phyloP scores from a whole-genome alignment of 345 rosid genomes.

The Eutrema heterophyllum region DNA sequence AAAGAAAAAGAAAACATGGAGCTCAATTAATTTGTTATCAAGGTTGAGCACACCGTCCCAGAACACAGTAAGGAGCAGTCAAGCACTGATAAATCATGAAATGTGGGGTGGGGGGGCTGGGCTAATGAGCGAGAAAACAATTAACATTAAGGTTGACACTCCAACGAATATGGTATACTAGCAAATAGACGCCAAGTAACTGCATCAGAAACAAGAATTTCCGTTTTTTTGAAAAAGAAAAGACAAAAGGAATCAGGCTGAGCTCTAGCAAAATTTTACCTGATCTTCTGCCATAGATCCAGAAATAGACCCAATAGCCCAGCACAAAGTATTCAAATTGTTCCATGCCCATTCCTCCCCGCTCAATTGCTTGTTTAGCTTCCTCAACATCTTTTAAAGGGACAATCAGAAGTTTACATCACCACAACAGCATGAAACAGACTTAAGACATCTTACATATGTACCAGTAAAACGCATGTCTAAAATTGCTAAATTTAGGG shows the following conservation, averaged over 20 bases:
- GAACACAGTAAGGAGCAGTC: neutral
- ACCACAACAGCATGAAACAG: conserved; percentile 9
- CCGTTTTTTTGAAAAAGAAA: neutral
- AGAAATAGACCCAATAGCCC: conserved; percentile 99
- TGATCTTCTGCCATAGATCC: conserved; percentile 99
- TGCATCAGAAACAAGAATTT: neutral
- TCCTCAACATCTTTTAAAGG: conserved; percentile 78
- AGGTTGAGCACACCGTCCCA: conserved; percentile 3
- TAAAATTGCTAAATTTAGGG: neutral
- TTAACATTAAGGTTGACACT: neutral
- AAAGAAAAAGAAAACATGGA: conserved; percentile 12
- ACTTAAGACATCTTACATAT: neutral
- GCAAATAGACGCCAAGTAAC: neutral
- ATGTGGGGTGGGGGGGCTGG: too few relatives aligned
- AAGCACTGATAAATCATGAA: conserved; percentile 6
- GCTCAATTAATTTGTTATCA: neutral
- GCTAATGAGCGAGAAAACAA: conserved; percentile 6
- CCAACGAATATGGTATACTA: neutral
- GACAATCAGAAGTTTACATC: conserved; percentile 14
- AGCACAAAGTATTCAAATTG: conserved; percentile 89
- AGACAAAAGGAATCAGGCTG: neutral
- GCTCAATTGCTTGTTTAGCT: conserved; percentile 85
- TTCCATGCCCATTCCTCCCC: conserved; percentile 99
- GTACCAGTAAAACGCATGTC: neutral
- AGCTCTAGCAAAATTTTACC: conserved; percentile 39